Evolutionary conservation across 192 early-diverging fungal genomes (phyloP).

Genomic region (Radiomyces spectabilis): DNA sequence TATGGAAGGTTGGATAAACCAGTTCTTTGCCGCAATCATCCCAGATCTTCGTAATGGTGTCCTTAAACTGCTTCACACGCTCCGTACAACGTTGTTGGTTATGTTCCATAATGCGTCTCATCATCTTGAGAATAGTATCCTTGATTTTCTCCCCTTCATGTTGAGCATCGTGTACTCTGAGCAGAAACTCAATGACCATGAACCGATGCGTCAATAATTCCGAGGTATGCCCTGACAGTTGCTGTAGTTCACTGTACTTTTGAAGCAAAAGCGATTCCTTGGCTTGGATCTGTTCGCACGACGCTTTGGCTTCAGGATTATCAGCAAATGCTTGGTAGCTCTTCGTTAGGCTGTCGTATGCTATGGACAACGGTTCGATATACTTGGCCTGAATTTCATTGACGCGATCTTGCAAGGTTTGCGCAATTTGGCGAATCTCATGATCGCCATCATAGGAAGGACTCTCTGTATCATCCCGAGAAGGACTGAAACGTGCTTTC

Average conservation of each 20-base stretch:
- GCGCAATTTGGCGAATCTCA: constrained; percentile 13
- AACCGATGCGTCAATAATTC: constrained; percentile 19
- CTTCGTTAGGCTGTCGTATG: no score
- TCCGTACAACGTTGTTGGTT: constrained; percentile 3
- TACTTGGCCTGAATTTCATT: no score
- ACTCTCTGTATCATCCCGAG: constrained; percentile 8
- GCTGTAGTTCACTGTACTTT: constrained; percentile 1
- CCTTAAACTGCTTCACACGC: constrained; percentile 2
- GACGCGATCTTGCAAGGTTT: constrained; percentile 12
- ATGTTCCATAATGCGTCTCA: constrained; percentile 16
- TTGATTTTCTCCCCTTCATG: constrained; percentile 23
- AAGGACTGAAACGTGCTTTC: constrained; percentile 17
- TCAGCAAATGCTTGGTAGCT: no score
- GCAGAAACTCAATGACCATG: constrained; percentile 20
- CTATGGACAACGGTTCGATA: no score
- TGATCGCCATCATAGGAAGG: constrained; percentile 14
- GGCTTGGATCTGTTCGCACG: no score
- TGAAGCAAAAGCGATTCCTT: constrained; percentile 12
- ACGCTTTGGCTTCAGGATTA: no score
- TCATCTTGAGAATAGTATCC: constrained; percentile 13
- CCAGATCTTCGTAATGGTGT: constrained; percentile 4
- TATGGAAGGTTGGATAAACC: no score
- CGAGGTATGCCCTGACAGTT: constrained; percentile 9
- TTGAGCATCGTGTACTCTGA: constrained; percentile 14
- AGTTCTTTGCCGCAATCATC: constrained; percentile 15